Percentiles rank a stretch among this genome's conserved stretches.
Conservation (phyloP, 345 rosid genomes). For the Punica granatum region DNA sequence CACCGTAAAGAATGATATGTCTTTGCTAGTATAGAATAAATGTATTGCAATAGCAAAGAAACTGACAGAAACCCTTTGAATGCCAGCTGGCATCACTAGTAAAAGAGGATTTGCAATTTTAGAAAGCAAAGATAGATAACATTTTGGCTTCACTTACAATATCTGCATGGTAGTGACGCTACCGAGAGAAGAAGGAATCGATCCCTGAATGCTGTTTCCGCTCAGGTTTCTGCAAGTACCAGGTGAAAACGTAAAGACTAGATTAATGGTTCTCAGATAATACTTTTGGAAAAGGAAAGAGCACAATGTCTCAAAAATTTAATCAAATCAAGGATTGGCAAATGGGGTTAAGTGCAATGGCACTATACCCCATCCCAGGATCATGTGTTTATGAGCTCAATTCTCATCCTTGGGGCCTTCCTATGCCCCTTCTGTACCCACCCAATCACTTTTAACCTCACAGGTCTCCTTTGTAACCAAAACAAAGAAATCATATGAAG, state of each 20-base stretch:
- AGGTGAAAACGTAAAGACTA: conserved; percentile 9
- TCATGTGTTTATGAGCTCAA: background rate
- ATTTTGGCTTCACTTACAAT: conserved; percentile 53
- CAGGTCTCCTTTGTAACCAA: background rate
- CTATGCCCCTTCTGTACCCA: background rate
- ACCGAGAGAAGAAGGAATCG: conserved; percentile 72
- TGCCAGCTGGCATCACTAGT: background rate
- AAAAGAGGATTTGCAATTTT: background rate
- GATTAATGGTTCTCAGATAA: background rate
- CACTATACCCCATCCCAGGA: background rate
- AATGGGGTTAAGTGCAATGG: background rate
- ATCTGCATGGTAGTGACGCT: conserved; percentile 50
- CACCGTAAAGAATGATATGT: background rate
- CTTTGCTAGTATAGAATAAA: background rate
- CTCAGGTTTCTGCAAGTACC: conserved; percentile 68
- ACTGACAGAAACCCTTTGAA: background rate
- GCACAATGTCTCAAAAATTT: background rate
- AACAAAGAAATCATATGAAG: background rate
- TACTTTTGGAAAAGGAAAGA: background rate
- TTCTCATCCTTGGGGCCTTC: background rate
- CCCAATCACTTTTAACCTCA: background rate
- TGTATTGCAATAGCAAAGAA: background rate
- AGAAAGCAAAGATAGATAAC: background rate
- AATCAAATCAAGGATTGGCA: conserved; percentile 6
- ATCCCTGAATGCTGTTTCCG: conserved; percentile 65